A percentile compares a stretch with the other conserved stretches of the same genome.
Evolutionary conservation across 2,329 filamentous ascomycete genomes (phyloP).

Genomic region (Colletotrichum godetiae): DNA sequence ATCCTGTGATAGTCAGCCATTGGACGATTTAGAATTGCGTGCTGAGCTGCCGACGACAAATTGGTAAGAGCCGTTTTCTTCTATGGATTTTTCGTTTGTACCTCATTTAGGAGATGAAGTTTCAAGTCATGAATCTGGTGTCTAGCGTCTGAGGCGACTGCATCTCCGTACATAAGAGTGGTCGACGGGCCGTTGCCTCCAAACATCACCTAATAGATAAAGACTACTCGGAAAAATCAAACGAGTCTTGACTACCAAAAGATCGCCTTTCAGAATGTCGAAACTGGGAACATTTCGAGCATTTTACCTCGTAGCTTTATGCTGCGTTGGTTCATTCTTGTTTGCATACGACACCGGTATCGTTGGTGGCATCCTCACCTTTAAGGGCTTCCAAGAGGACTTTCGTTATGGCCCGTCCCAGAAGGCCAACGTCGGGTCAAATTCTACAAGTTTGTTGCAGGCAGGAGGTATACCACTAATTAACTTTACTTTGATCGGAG

Average conservation of each 20-base stretch:
- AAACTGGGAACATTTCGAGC: slow-evolving; percentile 49
- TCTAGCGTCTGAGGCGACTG: no score
- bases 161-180: no score
- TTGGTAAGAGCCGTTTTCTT: not conserved
- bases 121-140: not conserved
- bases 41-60: not conserved
- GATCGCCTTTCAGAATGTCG: slow-evolving; percentile 1
- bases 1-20: not conserved
- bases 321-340: slow-evolving; percentile 53
- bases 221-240: no score
- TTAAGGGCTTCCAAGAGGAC: slow-evolving; percentile 51
- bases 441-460: slow-evolving; percentile 54
- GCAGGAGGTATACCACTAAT: slow-evolving; percentile 47
- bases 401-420: slow-evolving; percentile 46
- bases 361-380: slow-evolving; percentile 53
- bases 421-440: slow-evolving; percentile 48
- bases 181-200: no score
- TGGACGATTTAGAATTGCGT: slow-evolving; percentile 10
- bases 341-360: slow-evolving; percentile 57
- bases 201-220: no score
- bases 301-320: slow-evolving; percentile 49
- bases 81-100: no score
- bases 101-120: not conserved
- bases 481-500: not conserved
- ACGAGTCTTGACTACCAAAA: not conserved